Base-by-base conservation (phyloP, 148 eudicot genomes). In the Selenicereus undatus region DNA sequence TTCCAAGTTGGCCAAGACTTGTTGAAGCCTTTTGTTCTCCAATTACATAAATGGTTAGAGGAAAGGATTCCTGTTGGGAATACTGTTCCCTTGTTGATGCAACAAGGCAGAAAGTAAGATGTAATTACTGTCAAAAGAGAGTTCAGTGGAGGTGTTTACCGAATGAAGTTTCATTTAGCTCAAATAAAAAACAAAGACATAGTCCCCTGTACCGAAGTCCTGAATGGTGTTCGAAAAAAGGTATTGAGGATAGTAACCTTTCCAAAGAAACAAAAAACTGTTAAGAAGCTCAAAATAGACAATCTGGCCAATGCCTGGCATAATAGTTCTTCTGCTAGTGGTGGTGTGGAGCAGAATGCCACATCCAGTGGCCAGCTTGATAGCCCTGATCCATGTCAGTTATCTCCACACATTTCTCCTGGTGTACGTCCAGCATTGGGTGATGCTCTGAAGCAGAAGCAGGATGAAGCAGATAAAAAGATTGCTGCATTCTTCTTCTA, bases 1-100 rank as follows among this genome's bases (percentile, higher is more conserved):
- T 12, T 54, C 20, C 17, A 32, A 32, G 32, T 32, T 32, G 32
- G 60, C 13, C 20, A 54, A 54, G 60, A 54, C 17, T 54, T 17
- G 60, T 54, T 54, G 60, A 54, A 54, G 13, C 60, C 13, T 54
- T 3, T 54, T 12, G 17, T 54, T 10, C 14, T 54, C 60, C 20
- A 54, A 3, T 3, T 64, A 64, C 27, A 22, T 14, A 64, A 24
- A 64, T 64, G 69, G 69, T n/a, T 64, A 64, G 69, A 64, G 69
- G 69, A 64, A 64, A 64, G 69, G 69, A 64, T 64, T 26, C 69
- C 29, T 64, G 29, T 22, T 64, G 69, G 69, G 69, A 64, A 64
- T 8, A 64, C 29, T 64, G 69, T 64, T 2, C 69, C 29, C 69
- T 21, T 21, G 69, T 64, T 64, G 69, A 64, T n/a, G 69, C 69